A percentile compares a stretch with the other conserved stretches of the same genome.
phyloP scores from a whole-genome alignment of 139 green algal genomes.

The Chlorella sp. region DNA sequence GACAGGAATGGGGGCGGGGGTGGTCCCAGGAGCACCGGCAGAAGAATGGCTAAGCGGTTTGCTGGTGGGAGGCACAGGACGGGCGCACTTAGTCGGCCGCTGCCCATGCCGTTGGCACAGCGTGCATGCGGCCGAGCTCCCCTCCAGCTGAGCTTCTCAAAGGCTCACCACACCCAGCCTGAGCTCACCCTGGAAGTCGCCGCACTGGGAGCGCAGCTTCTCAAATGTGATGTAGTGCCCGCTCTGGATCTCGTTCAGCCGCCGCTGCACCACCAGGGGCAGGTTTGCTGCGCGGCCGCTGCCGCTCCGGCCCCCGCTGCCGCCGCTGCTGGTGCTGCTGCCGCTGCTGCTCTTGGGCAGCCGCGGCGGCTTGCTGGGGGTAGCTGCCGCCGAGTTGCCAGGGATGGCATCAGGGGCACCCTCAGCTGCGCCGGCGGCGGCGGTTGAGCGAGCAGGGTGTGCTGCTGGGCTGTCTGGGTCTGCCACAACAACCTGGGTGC shows the following conservation, averaged over 20 bases:
- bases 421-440: not conserved
- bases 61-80: too few species aligned
- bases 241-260: slow-evolving; percentile 13
- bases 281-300: not conserved
- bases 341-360: not conserved
- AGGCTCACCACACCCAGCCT: too few species aligned
- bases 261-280: not conserved
- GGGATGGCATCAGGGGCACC: not conserved
- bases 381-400: too few species aligned
- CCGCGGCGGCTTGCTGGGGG: not conserved
- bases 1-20: too few species aligned
- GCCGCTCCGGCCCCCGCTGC: not conserved
- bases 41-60: too few species aligned
- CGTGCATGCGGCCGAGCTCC: too few species aligned
- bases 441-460: too few species aligned
- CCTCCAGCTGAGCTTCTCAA: too few species aligned
- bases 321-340: not conserved
- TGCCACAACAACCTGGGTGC: not conserved
- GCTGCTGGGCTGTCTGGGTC: not conserved
- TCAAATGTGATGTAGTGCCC: slow-evolving; percentile 9
- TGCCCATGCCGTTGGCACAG: too few species aligned
- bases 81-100: too few species aligned
- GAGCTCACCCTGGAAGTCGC: not conserved
- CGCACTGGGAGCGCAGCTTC: slow-evolving; percentile 27
- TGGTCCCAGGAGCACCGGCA: too few species aligned